Evolutionary conservation across 1,284 basidiomycete genomes (phyloP), one percentile per base, ranked within the genome.

Genomic region (Ganoderma boninense): DNA sequence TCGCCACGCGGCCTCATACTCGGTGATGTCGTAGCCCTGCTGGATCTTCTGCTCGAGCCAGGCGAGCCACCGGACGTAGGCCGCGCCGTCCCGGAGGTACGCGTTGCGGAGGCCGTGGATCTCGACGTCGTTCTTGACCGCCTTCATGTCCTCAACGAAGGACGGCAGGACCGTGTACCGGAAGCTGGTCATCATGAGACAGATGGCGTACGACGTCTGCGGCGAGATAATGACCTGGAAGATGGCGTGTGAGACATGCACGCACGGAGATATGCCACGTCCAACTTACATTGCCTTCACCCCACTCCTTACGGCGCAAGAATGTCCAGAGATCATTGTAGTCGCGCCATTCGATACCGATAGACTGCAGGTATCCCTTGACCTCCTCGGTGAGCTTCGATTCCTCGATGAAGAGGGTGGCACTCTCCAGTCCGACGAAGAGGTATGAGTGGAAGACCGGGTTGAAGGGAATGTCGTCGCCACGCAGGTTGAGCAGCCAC

Each of bases 1-100:
- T 67, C 93, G 88, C 79, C 92, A 93, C 0, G 92, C 95, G 4
- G 97, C 97, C 76, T 97, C 93, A 83, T 93, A 98, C 81, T 99
- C 97, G 18, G 93, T 94, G 70, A 99, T 91, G 71, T 92, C 88
- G 72, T 93, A 94, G 62, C 92, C 92, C 69, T 92, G 86, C 29
- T 84, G 79, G 29, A 99, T 84, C 80, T 93, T 92, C 74, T 92
- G 84, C 75, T 99, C 97, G 3, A 99, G 84, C 96, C 96, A 98
- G 0, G 96, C 94, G 72, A 97, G 78, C 73, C 77, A 79, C 13
- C 78, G 77, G 79, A 96, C 96, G 80, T 93, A 96, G n/a, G 96
- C 94, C 44, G 89, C 93, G 23, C 97, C 97, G 80, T 99, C 97
- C 61, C 97, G 88, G 8, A 96, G 82, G 81, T 99, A 98, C 0